These are phyloP conservation scores for Lichtheimia hyalospora DNA, from an alignment of 371 early-diverging fungal species.

Conservation along the genomic window DNA sequence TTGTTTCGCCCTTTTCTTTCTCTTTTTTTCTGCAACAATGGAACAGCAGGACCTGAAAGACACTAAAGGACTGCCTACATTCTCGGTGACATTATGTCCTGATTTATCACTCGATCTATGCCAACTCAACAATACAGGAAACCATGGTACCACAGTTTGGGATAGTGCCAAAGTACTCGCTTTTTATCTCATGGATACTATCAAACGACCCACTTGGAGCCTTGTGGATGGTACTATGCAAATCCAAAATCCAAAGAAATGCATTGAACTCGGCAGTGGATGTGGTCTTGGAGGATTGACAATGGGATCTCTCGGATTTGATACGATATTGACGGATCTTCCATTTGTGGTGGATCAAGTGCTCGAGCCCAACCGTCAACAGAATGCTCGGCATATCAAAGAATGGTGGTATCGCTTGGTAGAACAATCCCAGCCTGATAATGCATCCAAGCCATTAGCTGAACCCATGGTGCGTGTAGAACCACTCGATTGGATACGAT, in stretches of 20 bases:
- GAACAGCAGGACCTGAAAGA: slow-evolving; percentile 9
- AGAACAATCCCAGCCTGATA: slow-evolving; percentile 8
- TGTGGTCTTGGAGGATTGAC: slow-evolving; percentile 37
- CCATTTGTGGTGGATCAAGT: slow-evolving; percentile 29
- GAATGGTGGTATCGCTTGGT: slow-evolving; percentile 30
- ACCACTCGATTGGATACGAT: slow-evolving; percentile 32
- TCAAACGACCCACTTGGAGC: slow-evolving; percentile 23
- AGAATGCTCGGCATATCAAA: slow-evolving; percentile 19
- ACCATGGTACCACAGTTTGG: slow-evolving; percentile 47
- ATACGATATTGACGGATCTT: slow-evolving; percentile 35
- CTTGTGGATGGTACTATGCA: slow-evolving; percentile 4
- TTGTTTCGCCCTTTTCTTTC: background rate
- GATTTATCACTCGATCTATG: slow-evolving; percentile 20
- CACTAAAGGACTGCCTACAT: slow-evolving; percentile 29
- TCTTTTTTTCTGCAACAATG: slow-evolving; percentile 2
- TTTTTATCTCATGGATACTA: slow-evolving; percentile 27
- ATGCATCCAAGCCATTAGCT: slow-evolving; percentile 2
- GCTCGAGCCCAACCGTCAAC: slow-evolving; percentile 14
- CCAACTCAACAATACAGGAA: slow-evolving; percentile 35
- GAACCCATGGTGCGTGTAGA: slow-evolving; percentile 22
- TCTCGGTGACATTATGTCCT: slow-evolving; percentile 21
- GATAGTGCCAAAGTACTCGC: slow-evolving; percentile 34
- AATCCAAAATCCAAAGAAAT: slow-evolving; percentile 21
- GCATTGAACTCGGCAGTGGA: slow-evolving; percentile 41
- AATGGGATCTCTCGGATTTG: slow-evolving; percentile 36